Evolutionary conservation across 2,329 filamentous ascomycete genomes (phyloP), one percentile per base, ranked within the genome.

Genomic region (Mycogone perniciosa): DNA sequence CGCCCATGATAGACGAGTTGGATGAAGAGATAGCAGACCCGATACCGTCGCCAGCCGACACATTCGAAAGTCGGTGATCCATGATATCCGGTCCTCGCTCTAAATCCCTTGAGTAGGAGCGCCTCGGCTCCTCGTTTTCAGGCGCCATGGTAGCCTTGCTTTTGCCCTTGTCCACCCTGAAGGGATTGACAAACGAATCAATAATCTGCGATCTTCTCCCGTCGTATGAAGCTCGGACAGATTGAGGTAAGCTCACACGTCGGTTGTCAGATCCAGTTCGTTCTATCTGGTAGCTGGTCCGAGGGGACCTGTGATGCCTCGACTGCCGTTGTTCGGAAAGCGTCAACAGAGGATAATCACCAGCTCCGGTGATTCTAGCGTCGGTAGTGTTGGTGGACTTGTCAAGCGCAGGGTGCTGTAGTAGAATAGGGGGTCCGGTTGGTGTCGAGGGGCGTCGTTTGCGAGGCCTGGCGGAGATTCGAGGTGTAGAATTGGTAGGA

Each of bases 1-100:
- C 80, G 35, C 80, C 80, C 74, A 82, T 77, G 37, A 83, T 83
- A 27, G 79, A 82, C 8, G 79, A 82, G 60, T 81, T 70, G 45
- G 73, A 75, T 6, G 78, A 81, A 0, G 78, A 81, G 20, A 80
- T 65, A 50, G 74, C 73, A 1, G 78, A 80, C 34, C 76, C 78
- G 33, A 81, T 76, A 54, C 70, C 77, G 26, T 76, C 76, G 1
- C 74, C 70, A 39, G 71, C 64, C 4, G 77, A 80, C 20, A 70
- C 63, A 40, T 71, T 76, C 8, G 79, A 81, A 31, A 68, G 64
- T 11, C 75, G 72, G 1, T 65, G 69, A 44, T 71, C 65, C 46
- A 72, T 61, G 2, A 68, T 62, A 46, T 75, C 75, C 1, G 73
- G 75, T 0, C 79, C 79, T 38, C 77, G 72, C 59, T 82, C 79